phyloP scores from a whole-genome alignment of 768 basidiomycete species.

The Hortiboletus campestris region DNA sequence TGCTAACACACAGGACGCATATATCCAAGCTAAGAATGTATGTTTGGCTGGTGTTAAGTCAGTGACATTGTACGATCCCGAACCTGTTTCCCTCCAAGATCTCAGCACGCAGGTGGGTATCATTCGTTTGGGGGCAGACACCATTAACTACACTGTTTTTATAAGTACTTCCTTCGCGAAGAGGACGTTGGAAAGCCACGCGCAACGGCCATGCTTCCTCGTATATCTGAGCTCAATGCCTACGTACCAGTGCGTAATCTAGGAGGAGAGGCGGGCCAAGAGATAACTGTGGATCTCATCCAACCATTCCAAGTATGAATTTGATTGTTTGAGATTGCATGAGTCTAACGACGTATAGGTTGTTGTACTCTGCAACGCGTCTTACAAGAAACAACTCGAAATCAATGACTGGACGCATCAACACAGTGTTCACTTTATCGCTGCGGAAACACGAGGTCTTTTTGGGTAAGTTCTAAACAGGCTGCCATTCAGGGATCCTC shows the following conservation, averaged over 20 bases:
- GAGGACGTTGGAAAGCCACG: slow-evolving; percentile 86
- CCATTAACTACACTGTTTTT: slow-evolving; percentile 8
- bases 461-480: slow-evolving; percentile 67
- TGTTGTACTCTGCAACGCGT: slow-evolving; percentile 80
- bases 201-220: slow-evolving; percentile 81
- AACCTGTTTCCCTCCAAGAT: slow-evolving; percentile 83
- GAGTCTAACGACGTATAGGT: slow-evolving; percentile 47
- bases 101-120: slow-evolving; percentile 81
- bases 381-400: slow-evolving; percentile 82
- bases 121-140: slow-evolving; percentile 1
- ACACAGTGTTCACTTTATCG: slow-evolving; percentile 87
- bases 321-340: background rate
- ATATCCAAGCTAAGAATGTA: slow-evolving; percentile 77
- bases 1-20: slow-evolving; percentile 10
- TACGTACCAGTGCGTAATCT: slow-evolving; percentile 93
- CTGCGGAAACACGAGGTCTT: slow-evolving; percentile 88
- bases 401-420: slow-evolving; percentile 94
- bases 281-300: slow-evolving; percentile 76
- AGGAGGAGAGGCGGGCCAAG: slow-evolving; percentile 73
- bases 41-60: slow-evolving; percentile 96
- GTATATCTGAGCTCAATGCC: slow-evolving; percentile 90
- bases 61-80: slow-evolving; percentile 93
- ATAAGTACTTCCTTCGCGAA: slow-evolving; percentile 89
- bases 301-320: slow-evolving; percentile 82
- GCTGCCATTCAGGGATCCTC: background rate